Conservation (phyloP, 1,284 basidiomycete genomes). For the Trichosporon coremiiforme region DNA sequence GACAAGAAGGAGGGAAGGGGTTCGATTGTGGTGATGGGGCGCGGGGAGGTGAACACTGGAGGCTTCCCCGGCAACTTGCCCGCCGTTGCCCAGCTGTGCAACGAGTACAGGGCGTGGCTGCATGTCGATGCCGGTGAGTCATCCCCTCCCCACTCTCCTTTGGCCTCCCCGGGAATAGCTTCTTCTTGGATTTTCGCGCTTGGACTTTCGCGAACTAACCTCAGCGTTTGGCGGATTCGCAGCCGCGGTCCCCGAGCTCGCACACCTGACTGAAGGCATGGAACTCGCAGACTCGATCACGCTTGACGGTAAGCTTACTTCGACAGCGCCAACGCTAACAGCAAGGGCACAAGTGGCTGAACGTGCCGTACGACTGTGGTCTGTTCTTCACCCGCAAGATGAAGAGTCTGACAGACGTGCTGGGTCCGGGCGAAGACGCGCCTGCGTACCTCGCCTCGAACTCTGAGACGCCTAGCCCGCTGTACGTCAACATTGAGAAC, state of each 20-base stretch:
- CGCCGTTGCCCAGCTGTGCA: slow-evolving; percentile 54
- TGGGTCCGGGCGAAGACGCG: slow-evolving; percentile 56
- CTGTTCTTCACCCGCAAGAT: slow-evolving; percentile 58
- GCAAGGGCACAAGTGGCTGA: slow-evolving; percentile 58
- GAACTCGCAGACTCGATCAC: slow-evolving; percentile 59
- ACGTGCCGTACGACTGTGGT: slow-evolving; percentile 61
- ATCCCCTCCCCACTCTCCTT: too few relatives aligned
- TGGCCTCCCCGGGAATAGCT: too few relatives aligned
- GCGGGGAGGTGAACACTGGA: slow-evolving; percentile 63
- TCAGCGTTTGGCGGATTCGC: slow-evolving; percentile 61
- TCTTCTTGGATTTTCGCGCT: too few relatives aligned
- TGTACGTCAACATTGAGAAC: slow-evolving; percentile 60
- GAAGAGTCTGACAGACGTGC: slow-evolving; percentile 50
- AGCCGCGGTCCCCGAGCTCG: slow-evolving; percentile 55
- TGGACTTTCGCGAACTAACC: slow-evolving; percentile 21
- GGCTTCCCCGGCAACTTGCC: slow-evolving; percentile 53
- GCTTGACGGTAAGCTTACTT: slow-evolving; percentile 56
- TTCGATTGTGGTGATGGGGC: slow-evolving; percentile 56
- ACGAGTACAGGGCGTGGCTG: slow-evolving; percentile 58
- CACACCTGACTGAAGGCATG: slow-evolving; percentile 52
- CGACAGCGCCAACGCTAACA: slow-evolving; percentile 14
- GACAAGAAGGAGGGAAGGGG: slow-evolving; percentile 45
- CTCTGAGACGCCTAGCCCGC: slow-evolving; percentile 35
- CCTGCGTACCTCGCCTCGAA: slow-evolving; percentile 56
- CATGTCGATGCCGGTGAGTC: slow-evolving; percentile 60